Evolutionary conservation across 2,329 filamentous ascomycete species (phyloP).

Genomic region (Epichloe baconii): DNA sequence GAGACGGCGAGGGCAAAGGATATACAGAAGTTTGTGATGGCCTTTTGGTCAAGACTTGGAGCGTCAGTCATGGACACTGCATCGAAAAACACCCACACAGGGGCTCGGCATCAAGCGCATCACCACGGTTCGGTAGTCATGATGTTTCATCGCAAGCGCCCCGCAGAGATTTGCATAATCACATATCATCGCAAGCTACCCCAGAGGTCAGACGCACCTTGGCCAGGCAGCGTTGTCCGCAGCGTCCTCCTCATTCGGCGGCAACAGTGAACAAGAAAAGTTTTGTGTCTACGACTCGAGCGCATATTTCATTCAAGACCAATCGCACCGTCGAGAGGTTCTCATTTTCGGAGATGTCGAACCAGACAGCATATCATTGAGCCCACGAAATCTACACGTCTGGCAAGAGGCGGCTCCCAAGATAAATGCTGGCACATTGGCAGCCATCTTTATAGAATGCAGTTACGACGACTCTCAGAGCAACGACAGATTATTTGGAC

Average conservation of each 20-base stretch:
- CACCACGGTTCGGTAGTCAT: conserved; percentile 35
- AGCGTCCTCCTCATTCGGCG: conserved; percentile 11
- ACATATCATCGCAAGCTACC: conserved; percentile 5
- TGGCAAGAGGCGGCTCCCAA: conserved; percentile 87
- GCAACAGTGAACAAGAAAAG: conserved; percentile 29
- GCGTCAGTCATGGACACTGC: conserved; percentile 81
- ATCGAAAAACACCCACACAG: conserved; percentile 60
- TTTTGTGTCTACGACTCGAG: conserved; percentile 74
- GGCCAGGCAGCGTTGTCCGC: conserved; percentile 17
- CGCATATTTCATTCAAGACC: conserved; percentile 82
- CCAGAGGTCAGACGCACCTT: conserved; percentile 16
- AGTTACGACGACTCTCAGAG: conserved; percentile 75
- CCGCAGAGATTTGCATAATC: conserved; percentile 15
- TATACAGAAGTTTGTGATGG: conserved; percentile 85
- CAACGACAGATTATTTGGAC: conserved; percentile 72
- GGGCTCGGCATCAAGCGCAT: conserved; percentile 38
- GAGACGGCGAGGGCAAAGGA: conserved; percentile 64
- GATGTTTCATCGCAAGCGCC: conserved; percentile 26
- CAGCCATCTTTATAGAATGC: conserved; percentile 88
- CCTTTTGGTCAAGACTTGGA: conserved; percentile 75
- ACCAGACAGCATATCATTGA: conserved; percentile 72
- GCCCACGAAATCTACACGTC: conserved; percentile 66
- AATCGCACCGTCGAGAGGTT: conserved; percentile 57
- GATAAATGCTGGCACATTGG: conserved; percentile 57
- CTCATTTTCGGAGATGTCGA: conserved; percentile 95